These are phyloP conservation scores for Irineochytrium annulatum DNA, from an alignment of 192 early-diverging fungal species.

Conservation along the genomic window DNA sequence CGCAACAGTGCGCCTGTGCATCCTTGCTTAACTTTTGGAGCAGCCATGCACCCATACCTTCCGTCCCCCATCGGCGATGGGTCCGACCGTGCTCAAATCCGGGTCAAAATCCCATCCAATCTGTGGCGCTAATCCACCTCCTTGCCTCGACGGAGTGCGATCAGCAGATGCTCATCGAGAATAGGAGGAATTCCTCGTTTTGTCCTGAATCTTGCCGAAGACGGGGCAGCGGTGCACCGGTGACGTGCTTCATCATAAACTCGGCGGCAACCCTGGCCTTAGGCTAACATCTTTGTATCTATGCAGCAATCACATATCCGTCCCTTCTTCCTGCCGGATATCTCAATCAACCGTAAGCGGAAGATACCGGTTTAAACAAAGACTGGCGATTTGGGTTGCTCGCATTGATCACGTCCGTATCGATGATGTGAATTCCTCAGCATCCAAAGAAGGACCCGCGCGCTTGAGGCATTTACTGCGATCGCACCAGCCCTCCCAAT, in stretches of 20 bases:
- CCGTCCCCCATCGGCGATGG: conserved; percentile 95
- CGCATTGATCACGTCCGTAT: conserved; percentile 97
- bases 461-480: conserved; percentile 45
- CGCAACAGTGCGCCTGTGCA: too few relatives aligned
- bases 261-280: conserved; percentile 77
- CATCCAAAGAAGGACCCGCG: conserved; percentile 66
- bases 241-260: conserved; percentile 79
- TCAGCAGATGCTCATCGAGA: conserved; percentile 85
- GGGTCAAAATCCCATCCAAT: conserved; percentile 68
- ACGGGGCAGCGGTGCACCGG: conserved; percentile 74
- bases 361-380: conserved; percentile 68
- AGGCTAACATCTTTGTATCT: conserved; percentile 80
- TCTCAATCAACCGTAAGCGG: neutral
- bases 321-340: neutral
- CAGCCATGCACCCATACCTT: conserved; percentile 62
- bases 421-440: conserved; percentile 81
- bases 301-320: neutral
- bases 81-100: conserved; percentile 72
- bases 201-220: conserved; percentile 93
- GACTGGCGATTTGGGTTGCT: conserved; percentile 99
- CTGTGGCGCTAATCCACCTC: conserved; percentile 95
- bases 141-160: conserved; percentile 92
- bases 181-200: conserved; percentile 86
- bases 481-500: conserved; percentile 38
- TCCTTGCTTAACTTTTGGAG: conserved; percentile 89